Base-by-base conservation (phyloP, 2,329 filamentous ascomycete genomes). In the Aspergillus uvarum region DNA sequence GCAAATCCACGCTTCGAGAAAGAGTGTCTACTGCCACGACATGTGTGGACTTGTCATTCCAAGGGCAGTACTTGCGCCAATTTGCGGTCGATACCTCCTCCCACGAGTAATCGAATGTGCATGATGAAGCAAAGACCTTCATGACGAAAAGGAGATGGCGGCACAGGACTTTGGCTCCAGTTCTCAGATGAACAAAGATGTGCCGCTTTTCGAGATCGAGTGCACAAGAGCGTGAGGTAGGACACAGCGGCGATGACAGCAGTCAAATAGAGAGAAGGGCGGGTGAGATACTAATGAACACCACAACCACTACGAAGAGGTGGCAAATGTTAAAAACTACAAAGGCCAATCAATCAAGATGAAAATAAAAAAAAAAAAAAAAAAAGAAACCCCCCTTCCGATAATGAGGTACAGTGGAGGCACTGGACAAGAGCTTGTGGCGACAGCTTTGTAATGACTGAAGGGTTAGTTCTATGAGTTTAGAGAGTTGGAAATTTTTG, bases 1-100 rank as follows among this genome's bases (percentile, higher is more conserved):
- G 69, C 6, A 85, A 76, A 70, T 90, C 87, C 44, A 91, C 80
- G 10, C 76, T 76, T 64, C 95, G 90, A 56, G 87, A 89, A 70
- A 99, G 79, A 14, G 94, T 98, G 80, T 99, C 95, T 72, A 98
- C 95, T 67, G 92, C 93, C 67, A 96, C 87, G 67, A 99, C 95
- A 78, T 99, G 95, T 47, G 92, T 91, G n/a, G 91, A 93, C 80
- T 96, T 95, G 77, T 97, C 90, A 82, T 99, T 99, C 94, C 95
- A 98, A 21, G 94, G 94, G 72, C 92, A 96, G 80, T 99, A 99
- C 79, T 99, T 99, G 69, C 88, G 89, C 95, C 95, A 99, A 84
- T 99, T 99, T 75, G 91, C 92, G 14, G 92, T 92, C 26, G 92
- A 96, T 38, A 99, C 95, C 78, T 98, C 94, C 73, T 96, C 92